These are phyloP conservation scores for Tubosaeta sp. DNA, from an alignment of 768 basidiomycete genomes.

Conservation along the genomic window DNA sequence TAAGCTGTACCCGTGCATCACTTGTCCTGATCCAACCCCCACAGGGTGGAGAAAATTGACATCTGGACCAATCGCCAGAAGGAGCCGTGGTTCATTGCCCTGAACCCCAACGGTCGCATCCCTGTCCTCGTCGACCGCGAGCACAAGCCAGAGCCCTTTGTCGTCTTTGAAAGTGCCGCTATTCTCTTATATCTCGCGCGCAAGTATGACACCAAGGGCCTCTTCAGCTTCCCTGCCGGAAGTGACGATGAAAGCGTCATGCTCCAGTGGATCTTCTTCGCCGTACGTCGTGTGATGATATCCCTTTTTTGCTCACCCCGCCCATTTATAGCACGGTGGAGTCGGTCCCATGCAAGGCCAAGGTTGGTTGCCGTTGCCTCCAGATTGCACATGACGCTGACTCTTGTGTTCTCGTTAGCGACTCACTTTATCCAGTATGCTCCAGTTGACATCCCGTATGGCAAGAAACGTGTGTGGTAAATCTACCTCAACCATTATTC, in stretches of 20 bases:
- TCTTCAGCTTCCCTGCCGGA: slow-evolving; percentile 63
- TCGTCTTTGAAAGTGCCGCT: slow-evolving; percentile 73
- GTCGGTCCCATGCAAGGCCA: slow-evolving; percentile 90
- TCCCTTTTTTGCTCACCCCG: background rate
- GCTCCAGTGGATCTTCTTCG: slow-evolving; percentile 87
- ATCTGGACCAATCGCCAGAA: slow-evolving; percentile 72
- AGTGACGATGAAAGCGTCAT: slow-evolving; percentile 62
- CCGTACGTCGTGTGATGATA: slow-evolving; percentile 36
- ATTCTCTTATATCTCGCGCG: slow-evolving; percentile 81
- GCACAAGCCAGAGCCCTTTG: slow-evolving; percentile 50
- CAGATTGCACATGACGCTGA: slow-evolving; percentile 3
- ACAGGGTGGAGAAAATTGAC: slow-evolving; percentile 50
- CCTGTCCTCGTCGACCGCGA: slow-evolving; percentile 61
- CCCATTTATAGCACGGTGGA: slow-evolving; percentile 58
- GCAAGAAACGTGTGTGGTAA: slow-evolving; percentile 49
- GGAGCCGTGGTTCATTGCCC: slow-evolving; percentile 70
- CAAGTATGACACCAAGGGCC: slow-evolving; percentile 73
- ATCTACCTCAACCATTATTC: background rate
- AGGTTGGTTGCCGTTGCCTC: slow-evolving; percentile 16
- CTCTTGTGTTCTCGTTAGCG: slow-evolving; percentile 34
- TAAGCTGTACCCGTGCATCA: slow-evolving; percentile 17
- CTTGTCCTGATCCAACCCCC: background rate
- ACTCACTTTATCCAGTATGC: slow-evolving; percentile 67
- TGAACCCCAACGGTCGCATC: slow-evolving; percentile 74
- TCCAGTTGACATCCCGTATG: slow-evolving; percentile 66